phyloP scores from a whole-genome alignment of 1,284 basidiomycete species.

The Cryptococcus sp. region DNA sequence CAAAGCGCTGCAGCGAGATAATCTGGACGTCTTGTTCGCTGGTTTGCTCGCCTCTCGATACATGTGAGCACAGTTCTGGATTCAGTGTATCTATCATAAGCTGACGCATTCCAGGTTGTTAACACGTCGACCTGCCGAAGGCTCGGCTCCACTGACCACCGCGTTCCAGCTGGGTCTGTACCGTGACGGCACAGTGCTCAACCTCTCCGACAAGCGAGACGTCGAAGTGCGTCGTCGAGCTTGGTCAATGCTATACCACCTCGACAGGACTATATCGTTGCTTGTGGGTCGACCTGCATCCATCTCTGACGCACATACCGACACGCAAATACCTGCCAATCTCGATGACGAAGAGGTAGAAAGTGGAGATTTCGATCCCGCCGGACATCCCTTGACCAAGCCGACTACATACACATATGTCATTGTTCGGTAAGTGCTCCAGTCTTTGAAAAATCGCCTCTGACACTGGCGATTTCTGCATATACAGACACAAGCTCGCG shows the following conservation, averaged over 20 bases:
- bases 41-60: constrained; percentile 54
- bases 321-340: constrained; percentile 53
- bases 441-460: neutral
- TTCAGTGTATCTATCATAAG: neutral
- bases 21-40: constrained; percentile 53
- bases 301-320: constrained; percentile 54
- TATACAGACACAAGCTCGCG: constrained; percentile 47
- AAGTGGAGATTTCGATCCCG: constrained; percentile 49
- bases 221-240: constrained; percentile 54
- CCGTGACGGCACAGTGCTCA: constrained; percentile 53
- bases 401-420: constrained; percentile 54
- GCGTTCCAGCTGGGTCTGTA: constrained; percentile 55
- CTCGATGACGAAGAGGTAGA: constrained; percentile 55
- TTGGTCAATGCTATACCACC: constrained; percentile 54
- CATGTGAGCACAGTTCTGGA: constrained; percentile 39
- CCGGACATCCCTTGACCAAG: constrained; percentile 50
- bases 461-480: neutral
- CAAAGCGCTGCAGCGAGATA: constrained; percentile 54
- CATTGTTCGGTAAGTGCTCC: constrained; percentile 42
- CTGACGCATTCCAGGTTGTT: constrained; percentile 42
- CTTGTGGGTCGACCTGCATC: constrained; percentile 53
- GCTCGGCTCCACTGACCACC: constrained; percentile 53
- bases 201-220: constrained; percentile 52
- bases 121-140: constrained; percentile 53
- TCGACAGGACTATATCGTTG: constrained; percentile 53